Base-by-base conservation (phyloP, 192 early-diverging fungal species). In the Rhizophlyctis rosea region DNA sequence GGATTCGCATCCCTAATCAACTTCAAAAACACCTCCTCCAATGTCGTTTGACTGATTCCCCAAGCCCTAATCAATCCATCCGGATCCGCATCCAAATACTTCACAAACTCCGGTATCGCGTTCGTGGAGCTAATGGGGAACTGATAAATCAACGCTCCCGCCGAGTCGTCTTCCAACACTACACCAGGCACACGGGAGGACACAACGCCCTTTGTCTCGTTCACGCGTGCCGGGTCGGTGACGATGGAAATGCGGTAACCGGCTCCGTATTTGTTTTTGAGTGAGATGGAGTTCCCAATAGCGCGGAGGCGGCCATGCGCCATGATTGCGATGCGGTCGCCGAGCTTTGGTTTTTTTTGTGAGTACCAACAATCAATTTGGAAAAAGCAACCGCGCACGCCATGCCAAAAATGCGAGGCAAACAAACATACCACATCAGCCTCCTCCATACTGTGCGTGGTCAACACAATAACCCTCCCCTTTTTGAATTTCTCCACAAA, bases 401-500 rank as follows among this genome's bases (percentile, higher is more conserved):
- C n/a, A n/a, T n/a, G n/a, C n/a, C n/a, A n/a, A n/a, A n/a, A n/a
- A 61, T n/a, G n/a, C n/a, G n/a, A n/a, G n/a, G n/a, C n/a, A n/a
- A n/a, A n/a, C n/a, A n/a, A n/a, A n/a, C n/a, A n/a, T n/a, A n/a
- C n/a, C 4, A 75, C 66, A 28, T 79, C 85, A 1, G 85, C 87
- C 61, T 88, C 87, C 52, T 87, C 85, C 88, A 90, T 87, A 5
- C 76, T 81, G 62, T 89, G 87, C 1, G 87, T 89, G 0, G 88
- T 87, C 58, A 87, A 65, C 30, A 88, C 76, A 59, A 90, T 86
- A 21, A 88, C 82, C 47, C 88, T 76, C 30, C 83, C 81, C 47
- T 76, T 66, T 70, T 91, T 91, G 70, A 90, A 91, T 61, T 87
- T 81, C 64, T 88, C 87, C 59, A 91, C 76, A 72, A 91, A 91